Conservation (phyloP, 2,329 filamentous ascomycete species). For the Cladobotryum protrusum region DNA sequence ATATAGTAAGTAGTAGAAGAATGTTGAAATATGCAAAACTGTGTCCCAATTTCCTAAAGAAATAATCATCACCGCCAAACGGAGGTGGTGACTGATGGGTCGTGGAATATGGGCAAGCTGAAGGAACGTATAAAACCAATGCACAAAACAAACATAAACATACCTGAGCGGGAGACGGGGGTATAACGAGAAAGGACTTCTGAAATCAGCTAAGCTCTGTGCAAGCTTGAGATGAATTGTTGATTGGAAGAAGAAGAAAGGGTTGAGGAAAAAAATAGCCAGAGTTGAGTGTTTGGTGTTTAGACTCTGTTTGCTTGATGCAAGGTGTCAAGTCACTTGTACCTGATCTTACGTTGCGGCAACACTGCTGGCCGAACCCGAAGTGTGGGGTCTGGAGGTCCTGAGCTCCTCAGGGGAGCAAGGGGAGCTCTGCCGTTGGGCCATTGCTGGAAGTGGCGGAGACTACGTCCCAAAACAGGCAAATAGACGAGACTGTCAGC, state of each 20-base stretch:
- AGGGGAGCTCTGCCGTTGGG: too few relatives aligned
- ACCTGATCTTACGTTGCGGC: background rate
- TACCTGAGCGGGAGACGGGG: slow-evolving; percentile 17
- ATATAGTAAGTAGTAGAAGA: too few relatives aligned
- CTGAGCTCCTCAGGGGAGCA: too few relatives aligned
- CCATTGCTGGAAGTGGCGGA: too few relatives aligned
- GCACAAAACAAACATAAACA: slow-evolving; percentile 7
- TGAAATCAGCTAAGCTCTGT: slow-evolving; percentile 3
- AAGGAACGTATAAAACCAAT: background rate
- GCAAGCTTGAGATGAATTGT: slow-evolving; percentile 4
- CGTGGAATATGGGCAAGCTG: background rate
- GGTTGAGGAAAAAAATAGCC: background rate
- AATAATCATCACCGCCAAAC: background rate
- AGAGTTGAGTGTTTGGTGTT: background rate
- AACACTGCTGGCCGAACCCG: too few relatives aligned
- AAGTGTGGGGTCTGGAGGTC: too few relatives aligned
- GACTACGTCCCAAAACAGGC: too few relatives aligned
- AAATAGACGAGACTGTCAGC: background rate
- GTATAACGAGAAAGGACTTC: slow-evolving; percentile 2
- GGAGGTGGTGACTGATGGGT: background rate
- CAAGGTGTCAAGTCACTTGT: slow-evolving; percentile 25
- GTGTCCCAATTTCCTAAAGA: background rate
- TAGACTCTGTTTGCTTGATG: slow-evolving; percentile 12
- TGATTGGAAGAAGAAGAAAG: slow-evolving; percentile 1
- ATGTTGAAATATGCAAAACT: too few relatives aligned